A percentile compares a stretch with the other conserved stretches of the same genome.
These are phyloP conservation scores for Luzula sylvatica DNA, from an alignment of 176 grass and related monocot genomes.

Conservation along the genomic window DNA sequence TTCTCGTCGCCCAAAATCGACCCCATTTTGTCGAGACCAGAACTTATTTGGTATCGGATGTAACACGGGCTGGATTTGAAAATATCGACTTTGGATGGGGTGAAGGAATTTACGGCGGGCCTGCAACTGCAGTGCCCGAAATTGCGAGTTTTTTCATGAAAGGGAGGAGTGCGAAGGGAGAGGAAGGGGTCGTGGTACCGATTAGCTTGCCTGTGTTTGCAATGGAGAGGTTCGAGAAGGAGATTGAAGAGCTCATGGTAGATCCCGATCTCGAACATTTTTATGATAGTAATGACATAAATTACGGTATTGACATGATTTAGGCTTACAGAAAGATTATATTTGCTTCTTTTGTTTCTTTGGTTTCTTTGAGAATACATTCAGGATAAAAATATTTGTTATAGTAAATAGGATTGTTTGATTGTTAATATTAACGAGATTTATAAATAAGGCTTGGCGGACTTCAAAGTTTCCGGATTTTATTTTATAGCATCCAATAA, in stretches of 20 bases:
- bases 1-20: background rate
- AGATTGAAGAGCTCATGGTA: slow-evolving; percentile 10
- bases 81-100: slow-evolving; percentile 30
- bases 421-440: too few relatives aligned
- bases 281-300: background rate
- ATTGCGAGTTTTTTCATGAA: slow-evolving; percentile 23
- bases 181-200: slow-evolving; percentile 25
- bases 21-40: slow-evolving; percentile 4
- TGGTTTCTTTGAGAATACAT: too few relatives aligned
- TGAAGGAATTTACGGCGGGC: slow-evolving; percentile 21
- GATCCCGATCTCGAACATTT: background rate
- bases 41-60: slow-evolving; percentile 33
- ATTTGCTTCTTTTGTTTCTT: too few relatives aligned
- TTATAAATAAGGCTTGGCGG: too few relatives aligned
- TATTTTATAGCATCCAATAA: too few relatives aligned
- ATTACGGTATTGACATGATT: background rate
- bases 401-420: too few relatives aligned
- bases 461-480: too few relatives aligned
- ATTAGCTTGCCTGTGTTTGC: slow-evolving; percentile 23
- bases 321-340: too few relatives aligned
- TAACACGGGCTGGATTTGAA: slow-evolving; percentile 21
- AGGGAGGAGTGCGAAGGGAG: too few relatives aligned
- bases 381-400: too few relatives aligned
- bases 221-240: slow-evolving; percentile 28
- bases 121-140: slow-evolving; percentile 6